These are phyloP conservation scores for Colletotrichum horii DNA, from an alignment of 2,329 filamentous ascomycete species.

Conservation along the genomic window DNA sequence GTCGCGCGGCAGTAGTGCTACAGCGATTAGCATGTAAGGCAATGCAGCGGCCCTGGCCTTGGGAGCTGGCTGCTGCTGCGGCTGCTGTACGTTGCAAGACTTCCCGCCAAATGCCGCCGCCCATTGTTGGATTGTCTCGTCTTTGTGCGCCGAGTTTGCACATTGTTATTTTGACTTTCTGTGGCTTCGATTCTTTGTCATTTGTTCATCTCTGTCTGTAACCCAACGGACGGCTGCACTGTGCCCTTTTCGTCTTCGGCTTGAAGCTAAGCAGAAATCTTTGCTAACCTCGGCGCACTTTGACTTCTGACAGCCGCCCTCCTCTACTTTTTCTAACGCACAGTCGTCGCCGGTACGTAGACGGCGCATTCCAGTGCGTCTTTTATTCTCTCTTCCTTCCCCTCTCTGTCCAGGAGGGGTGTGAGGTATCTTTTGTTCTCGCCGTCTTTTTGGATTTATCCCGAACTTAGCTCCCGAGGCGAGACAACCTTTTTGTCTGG, in stretches of 20 bases:
- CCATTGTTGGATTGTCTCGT: slow-evolving; percentile 1
- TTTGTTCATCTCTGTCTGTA: neutral
- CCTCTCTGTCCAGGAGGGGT: neutral
- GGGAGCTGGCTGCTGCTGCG: neutral
- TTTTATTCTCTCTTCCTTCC: neutral
- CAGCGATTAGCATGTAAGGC: slow-evolving; percentile 15
- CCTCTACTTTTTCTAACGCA: slow-evolving; percentile 3
- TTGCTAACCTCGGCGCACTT: slow-evolving; percentile 8
- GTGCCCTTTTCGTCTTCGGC: slow-evolving; percentile 2
- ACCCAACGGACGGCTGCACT: neutral
- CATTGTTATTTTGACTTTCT: neutral
- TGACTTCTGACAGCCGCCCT: slow-evolving; percentile 21
- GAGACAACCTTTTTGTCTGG: slow-evolving; percentile 22
- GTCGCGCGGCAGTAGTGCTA: slow-evolving; percentile 21
- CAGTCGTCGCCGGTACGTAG: slow-evolving; percentile 12
- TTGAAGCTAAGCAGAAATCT: neutral
- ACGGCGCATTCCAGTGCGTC: neutral
- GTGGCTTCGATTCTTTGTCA: neutral
- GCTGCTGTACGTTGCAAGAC: neutral
- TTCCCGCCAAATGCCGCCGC: neutral
- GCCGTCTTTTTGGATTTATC: neutral
- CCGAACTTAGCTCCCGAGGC: slow-evolving; percentile 18
- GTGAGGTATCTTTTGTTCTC: neutral
- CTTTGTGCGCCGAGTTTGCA: neutral
- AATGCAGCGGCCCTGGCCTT: slow-evolving; percentile 21